Percentiles rank a stretch among this genome's conserved stretches.
These are phyloP conservation scores for Fraxinus sp. DNA, from an alignment of 305 asterid genomes.

Conservation along the genomic window DNA sequence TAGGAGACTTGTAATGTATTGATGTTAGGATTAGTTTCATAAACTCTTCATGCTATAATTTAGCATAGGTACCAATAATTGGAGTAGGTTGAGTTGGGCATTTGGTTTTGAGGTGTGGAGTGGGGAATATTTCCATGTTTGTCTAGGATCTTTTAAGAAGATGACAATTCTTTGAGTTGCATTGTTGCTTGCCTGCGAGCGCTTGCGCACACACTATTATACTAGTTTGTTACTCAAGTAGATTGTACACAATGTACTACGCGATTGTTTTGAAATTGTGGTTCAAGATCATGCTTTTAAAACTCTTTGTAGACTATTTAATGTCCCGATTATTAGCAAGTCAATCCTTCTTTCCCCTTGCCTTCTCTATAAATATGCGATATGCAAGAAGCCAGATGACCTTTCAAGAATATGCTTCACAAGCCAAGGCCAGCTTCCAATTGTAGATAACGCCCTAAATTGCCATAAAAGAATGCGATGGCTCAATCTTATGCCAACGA, in stretches of 20 bases:
- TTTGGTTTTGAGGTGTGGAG: background rate
- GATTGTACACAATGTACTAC: background rate
- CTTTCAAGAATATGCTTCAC: background rate
- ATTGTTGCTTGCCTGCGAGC: background rate
- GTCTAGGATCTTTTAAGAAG: background rate
- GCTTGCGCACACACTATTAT: background rate
- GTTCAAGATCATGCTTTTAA: background rate
- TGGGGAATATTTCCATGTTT: background rate
- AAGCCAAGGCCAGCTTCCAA: background rate
- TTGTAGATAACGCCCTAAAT: background rate
- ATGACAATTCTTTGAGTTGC: background rate
- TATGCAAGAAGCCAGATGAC: background rate
- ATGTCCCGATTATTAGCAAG: background rate
- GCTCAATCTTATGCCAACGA: background rate
- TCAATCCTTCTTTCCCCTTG: background rate
- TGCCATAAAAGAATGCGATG: background rate
- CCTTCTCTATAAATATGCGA: background rate
- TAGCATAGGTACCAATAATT: background rate
- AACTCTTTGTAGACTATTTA: background rate
- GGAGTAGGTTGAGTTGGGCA: background rate
- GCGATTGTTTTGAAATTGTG: background rate
- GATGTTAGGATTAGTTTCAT: background rate
- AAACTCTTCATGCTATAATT: background rate
- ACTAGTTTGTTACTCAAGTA: background rate
- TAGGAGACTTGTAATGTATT: constrained; percentile 6